A percentile compares a stretch with the other conserved stretches of the same genome.
Evolutionary conservation across 495 filamentous ascomycete species (phyloP).

Genomic region (Talaromyces liani): DNA sequence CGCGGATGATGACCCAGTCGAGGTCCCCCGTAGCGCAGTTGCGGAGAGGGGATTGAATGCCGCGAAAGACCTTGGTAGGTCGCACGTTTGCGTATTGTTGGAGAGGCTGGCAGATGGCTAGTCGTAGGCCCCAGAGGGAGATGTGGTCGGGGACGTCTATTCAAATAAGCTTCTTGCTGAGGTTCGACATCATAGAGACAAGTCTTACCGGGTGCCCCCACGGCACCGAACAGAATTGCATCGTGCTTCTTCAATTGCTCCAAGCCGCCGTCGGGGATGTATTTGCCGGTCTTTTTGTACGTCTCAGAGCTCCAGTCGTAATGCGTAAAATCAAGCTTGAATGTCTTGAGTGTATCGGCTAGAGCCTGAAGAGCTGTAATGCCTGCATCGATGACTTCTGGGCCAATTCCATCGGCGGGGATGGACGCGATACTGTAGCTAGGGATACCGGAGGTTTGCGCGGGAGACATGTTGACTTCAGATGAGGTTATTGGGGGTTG

Average conservation of each 20-base stretch:
- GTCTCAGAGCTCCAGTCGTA: conserved; percentile 47
- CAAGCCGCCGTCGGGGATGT: conserved; percentile 47
- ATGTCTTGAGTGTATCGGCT: conserved; percentile 34
- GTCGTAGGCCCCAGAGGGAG: conserved; percentile 41
- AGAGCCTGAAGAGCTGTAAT: conserved; percentile 38
- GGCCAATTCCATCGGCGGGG: conserved; percentile 48
- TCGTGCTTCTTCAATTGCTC: conserved; percentile 44
- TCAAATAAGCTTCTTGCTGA: background rate
- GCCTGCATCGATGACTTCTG: conserved; percentile 45
- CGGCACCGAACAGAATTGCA: conserved; percentile 50
- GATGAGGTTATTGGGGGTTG: background rate
- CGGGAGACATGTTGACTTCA: background rate
- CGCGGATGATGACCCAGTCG: conserved; percentile 44
- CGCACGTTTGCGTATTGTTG: conserved; percentile 46
- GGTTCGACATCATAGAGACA: background rate
- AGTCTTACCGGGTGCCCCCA: conserved; percentile 43
- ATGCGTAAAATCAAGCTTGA: conserved; percentile 41
- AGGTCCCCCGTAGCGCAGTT: conserved; percentile 26
- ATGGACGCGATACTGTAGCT: conserved; percentile 44
- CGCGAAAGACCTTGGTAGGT: conserved; percentile 36
- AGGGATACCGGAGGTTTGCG: background rate
- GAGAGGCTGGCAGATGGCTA: conserved; percentile 40
- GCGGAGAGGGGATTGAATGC: conserved; percentile 32
- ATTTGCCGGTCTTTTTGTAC: conserved; percentile 45
- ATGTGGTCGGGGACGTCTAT: conserved; percentile 42